phyloP scores from a whole-genome alignment of 352 stramenopile species.

The Pythium brachiatum region DNA sequence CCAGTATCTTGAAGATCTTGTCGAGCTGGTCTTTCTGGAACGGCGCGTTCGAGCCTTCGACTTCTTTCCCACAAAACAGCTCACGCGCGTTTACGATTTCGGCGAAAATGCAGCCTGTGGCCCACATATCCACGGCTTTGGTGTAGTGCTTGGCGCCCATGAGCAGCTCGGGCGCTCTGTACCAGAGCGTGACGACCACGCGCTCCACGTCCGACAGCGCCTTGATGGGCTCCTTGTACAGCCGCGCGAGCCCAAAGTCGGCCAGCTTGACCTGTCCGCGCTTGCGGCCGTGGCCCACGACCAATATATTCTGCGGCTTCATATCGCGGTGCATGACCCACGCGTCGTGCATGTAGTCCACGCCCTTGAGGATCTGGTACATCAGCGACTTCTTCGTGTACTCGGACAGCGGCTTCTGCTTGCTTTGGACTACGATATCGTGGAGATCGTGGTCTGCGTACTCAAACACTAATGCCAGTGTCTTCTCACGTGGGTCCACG shows the following conservation, averaged over 20 bases:
- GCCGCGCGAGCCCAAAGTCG: conserved; percentile 84
- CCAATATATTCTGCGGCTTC: conserved; percentile 93
- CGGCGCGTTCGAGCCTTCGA: conserved; percentile 81
- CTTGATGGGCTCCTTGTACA: conserved; percentile 89
- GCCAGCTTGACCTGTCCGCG: conserved; percentile 82
- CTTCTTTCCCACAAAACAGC: conserved; percentile 87
- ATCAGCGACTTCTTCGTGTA: conserved; percentile 93
- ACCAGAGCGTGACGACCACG: conserved; percentile 97
- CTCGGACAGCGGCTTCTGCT: conserved; percentile 86
- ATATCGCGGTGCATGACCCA: conserved; percentile 94
- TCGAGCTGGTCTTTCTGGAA: conserved; percentile 91
- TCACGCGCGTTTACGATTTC: conserved; percentile 89
- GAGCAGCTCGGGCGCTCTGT: conserved; percentile 93
- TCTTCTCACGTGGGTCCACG: conserved; percentile 81
- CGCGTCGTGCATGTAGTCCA: conserved; percentile 92
- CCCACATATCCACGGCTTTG: conserved; percentile 96
- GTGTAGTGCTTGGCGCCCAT: conserved; percentile 93
- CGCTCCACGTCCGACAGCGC: conserved; percentile 85
- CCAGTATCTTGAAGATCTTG: conserved; percentile 91
- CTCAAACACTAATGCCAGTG: conserved; percentile 85
- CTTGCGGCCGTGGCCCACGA: conserved; percentile 83
- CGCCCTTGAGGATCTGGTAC: conserved; percentile 90
- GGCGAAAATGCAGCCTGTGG: conserved; percentile 94
- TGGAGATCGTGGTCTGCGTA: conserved; percentile 89
- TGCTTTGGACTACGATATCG: conserved; percentile 88